A percentile compares a stretch with the other conserved stretches of the same genome.
These are phyloP conservation scores for Phyllosticta ampelicida DNA, from an alignment of 2,329 filamentous ascomycete species.

Conservation along the genomic window DNA sequence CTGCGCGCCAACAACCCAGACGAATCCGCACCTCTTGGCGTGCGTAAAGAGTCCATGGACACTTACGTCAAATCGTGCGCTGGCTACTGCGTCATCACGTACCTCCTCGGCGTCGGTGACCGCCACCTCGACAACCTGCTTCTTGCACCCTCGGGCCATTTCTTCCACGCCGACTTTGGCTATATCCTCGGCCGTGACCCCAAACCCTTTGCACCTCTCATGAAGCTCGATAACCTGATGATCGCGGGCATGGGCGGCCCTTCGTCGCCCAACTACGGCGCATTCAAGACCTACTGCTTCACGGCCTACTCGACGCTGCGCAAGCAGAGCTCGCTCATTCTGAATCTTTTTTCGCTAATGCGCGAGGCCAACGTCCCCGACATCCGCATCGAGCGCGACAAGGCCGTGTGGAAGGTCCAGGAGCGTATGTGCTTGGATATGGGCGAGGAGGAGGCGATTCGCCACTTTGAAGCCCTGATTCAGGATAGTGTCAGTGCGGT, in stretches of 20 bases:
- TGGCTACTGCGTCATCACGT: conserved; percentile 97
- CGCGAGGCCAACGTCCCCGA: conserved; percentile 95
- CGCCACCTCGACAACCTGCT: conserved; percentile 92
- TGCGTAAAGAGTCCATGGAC: conserved; percentile 86
- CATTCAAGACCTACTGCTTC: conserved; percentile 94
- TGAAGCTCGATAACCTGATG: conserved; percentile 98
- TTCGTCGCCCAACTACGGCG: conserved; percentile 66
- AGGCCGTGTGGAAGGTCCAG: conserved; percentile 87
- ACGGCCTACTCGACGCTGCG: conserved; percentile 85
- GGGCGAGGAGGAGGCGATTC: conserved; percentile 82
- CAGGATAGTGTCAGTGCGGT: conserved; percentile 83
- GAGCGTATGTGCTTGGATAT: conserved; percentile 89
- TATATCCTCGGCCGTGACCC: conserved; percentile 96
- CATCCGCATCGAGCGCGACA: conserved; percentile 83
- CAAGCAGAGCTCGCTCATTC: conserved; percentile 79
- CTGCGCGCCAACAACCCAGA: conserved; percentile 85
- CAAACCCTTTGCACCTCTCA: conserved; percentile 91
- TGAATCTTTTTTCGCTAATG: conserved; percentile 96
- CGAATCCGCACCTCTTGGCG: conserved; percentile 65
- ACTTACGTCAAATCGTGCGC: conserved; percentile 94
- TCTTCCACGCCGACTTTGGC: conserved; percentile 97
- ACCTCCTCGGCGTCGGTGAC: conserved; percentile 91
- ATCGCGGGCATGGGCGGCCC: conserved; percentile 94
- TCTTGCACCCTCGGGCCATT: conserved; percentile 78
- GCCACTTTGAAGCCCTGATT: conserved; percentile 79